phyloP scores from a whole-genome alignment of 2,329 filamentous ascomycete genomes.

The Verticillium isaacii region DNA sequence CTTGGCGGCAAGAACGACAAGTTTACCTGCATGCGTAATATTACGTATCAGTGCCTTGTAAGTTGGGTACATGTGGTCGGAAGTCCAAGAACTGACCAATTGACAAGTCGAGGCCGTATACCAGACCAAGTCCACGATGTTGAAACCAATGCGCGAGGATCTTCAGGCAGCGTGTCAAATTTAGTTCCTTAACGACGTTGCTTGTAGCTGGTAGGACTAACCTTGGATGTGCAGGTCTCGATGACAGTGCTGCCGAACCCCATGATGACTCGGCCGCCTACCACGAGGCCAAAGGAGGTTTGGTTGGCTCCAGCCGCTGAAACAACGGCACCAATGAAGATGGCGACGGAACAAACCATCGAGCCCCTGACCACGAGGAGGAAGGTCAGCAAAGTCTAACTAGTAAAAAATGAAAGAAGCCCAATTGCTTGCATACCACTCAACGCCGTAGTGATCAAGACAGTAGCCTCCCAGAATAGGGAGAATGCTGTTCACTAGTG shows the following conservation, averaged over 20 bases:
- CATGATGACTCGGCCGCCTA: constrained; percentile 18
- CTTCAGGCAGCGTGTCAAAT: constrained; percentile 1
- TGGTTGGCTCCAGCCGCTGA: constrained; percentile 17
- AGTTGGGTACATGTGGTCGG: no score
- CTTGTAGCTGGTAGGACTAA: not conserved
- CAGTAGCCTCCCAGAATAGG: constrained; percentile 20
- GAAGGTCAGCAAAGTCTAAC: no score
- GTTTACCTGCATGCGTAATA: constrained; percentile 9
- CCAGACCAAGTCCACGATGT: constrained; percentile 16
- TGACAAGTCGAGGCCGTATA: constrained; percentile 17
- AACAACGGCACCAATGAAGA: constrained; percentile 18
- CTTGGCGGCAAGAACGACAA: constrained; percentile 18
- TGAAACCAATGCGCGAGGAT: constrained; percentile 22
- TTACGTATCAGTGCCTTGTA: no score
- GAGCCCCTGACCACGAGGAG: constrained; percentile 12
- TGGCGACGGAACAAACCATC: constrained; percentile 14
- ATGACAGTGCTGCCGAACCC: constrained; percentile 21
- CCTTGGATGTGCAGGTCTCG: constrained; percentile 20
- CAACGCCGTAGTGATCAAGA: constrained; percentile 19
- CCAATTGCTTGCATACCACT: constrained; percentile 11
- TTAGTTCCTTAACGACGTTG: no score
- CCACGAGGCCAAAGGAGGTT: constrained; percentile 15
- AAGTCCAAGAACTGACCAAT: constrained; percentile 8
- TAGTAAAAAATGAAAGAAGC: not conserved
- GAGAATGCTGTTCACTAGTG: constrained; percentile 18